These are phyloP conservation scores for Erysiphe neolycopersici DNA, from an alignment of 2,329 filamentous ascomycete species.

Conservation along the genomic window DNA sequence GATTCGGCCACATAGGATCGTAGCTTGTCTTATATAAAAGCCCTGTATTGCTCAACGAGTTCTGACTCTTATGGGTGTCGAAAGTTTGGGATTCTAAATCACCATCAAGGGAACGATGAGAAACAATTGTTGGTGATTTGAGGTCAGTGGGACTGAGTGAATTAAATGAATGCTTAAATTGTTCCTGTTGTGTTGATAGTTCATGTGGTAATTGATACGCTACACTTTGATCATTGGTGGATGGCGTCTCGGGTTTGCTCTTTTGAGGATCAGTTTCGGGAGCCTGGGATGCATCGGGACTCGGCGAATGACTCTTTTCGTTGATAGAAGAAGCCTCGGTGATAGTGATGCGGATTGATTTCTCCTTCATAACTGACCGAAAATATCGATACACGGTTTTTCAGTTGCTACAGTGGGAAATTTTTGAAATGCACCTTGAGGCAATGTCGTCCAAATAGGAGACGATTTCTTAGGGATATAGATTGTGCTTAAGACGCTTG, in stretches of 20 bases:
- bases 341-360: slow-evolving; percentile 2
- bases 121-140: slow-evolving; percentile 72
- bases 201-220: slow-evolving; percentile 3
- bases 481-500: no score
- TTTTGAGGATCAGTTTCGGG: slow-evolving; percentile 18
- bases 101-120: not conserved
- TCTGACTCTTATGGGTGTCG: slow-evolving; percentile 2
- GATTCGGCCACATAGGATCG: slow-evolving; percentile 5
- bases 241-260: no score
- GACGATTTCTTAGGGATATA: no score
- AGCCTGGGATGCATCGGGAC: slow-evolving; percentile 27
- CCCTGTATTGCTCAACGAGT: slow-evolving; percentile 1
- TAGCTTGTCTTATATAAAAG: slow-evolving; percentile 3
- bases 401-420: no score
- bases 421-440: no score
- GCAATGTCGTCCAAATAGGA: no score
- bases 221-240: not conserved
- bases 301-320: slow-evolving; percentile 1
- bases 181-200: slow-evolving; percentile 2
- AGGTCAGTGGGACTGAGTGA: slow-evolving; percentile 27
- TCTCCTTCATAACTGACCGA: slow-evolving; percentile 3
- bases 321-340: slow-evolving; percentile 3
- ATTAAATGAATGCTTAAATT: slow-evolving; percentile 1
- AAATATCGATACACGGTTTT: no score
- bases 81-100: slow-evolving; percentile 5